Percentiles rank a stretch among this genome's conserved stretches.
phyloP scores from a whole-genome alignment of 192 early-diverging fungal species.

The Chytriomyces hyalinus region DNA sequence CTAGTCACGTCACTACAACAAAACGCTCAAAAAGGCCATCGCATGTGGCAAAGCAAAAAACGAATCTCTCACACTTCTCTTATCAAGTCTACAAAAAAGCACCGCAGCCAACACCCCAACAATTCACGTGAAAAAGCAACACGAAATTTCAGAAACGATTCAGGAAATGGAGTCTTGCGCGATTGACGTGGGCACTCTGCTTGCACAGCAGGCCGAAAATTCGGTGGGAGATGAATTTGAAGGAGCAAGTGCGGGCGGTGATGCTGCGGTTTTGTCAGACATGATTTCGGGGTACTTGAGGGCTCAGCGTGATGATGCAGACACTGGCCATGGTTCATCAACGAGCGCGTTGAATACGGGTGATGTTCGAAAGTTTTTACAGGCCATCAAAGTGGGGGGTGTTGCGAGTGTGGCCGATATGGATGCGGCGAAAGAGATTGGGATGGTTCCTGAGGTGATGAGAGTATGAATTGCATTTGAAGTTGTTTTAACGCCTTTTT shows the following conservation, averaged over 20 bases:
- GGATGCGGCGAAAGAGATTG: conserved; percentile 16
- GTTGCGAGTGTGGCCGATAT: conserved; percentile 12
- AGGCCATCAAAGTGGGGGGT: conserved; percentile 5
- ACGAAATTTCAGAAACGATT: not conserved
- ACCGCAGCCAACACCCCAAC: not conserved
- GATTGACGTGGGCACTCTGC: not conserved
- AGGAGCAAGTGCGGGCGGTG: no score
- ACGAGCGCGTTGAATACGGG: not conserved
- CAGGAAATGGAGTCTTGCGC: not conserved
- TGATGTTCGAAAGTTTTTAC: conserved; percentile 5
- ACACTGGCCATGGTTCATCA: not conserved
- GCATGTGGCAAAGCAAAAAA: not conserved
- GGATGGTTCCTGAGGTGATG: conserved; percentile 25
- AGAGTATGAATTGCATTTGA: not conserved
- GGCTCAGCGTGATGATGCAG: no score
- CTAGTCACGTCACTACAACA: conserved; percentile 8
- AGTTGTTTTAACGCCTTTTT: not conserved
- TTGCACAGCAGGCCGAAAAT: not conserved
- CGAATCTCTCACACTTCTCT: conserved; percentile 27
- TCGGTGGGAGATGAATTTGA: no score
- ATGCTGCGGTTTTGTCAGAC: no score
- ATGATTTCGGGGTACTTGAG: no score
- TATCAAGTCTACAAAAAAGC: conserved; percentile 17
- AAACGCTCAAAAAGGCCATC: not conserved
- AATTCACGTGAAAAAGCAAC: not conserved